Base-by-base conservation (phyloP, 176 grass and related monocot genomes). In the Hordeum vulgare region DNA sequence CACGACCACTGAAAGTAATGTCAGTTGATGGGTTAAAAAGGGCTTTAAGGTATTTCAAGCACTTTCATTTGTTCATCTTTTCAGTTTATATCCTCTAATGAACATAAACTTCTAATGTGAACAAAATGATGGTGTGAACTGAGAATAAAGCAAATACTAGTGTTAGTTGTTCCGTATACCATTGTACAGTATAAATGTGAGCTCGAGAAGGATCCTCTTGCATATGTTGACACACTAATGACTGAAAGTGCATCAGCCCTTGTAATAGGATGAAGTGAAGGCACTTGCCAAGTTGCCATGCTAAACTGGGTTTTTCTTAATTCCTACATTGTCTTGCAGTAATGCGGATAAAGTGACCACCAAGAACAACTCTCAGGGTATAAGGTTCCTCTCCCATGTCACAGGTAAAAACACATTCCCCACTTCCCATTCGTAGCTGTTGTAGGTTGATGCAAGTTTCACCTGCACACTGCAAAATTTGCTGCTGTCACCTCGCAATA, bases 351-450 rank as follows among this genome's bases (percentile, higher is more conserved):
- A 84, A 71, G 89, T 95, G 27, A 98, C 96, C n/a, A 92, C 62
- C 77, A 94, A 79, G 80, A 88, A 70, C 85, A 85, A 94, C 21
- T 98, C 96, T 39, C 96, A 98, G 82, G 93, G 96, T 63, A 91
- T 95, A 88, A 92, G 93, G 80, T 95, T 98, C 78, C 96, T 98
- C 74, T 91, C 96, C 24, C 93, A 95, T 66, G 96, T 98, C 67
- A 92, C 96, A 80, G 89, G 92, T 94, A 90, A 35, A 35, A 79
- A 66, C 37, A 42, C 51, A 81, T 21, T 24, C 15, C 21, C 13
- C 40, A 28, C 41, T 5, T 41, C 64, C 44, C 11, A 41, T 64
- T 62, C 49, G 2, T 39, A 29, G 33, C 25, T n/a, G 11, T 9
- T 27, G 10, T 51, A 25, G 12, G 25, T 75, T 7, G 26, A 74